A percentile compares a stretch with the other conserved stretches of the same genome.
phyloP scores from a whole-genome alignment of 495 filamentous ascomycete genomes.

The Lophiostoma macrostomum region DNA sequence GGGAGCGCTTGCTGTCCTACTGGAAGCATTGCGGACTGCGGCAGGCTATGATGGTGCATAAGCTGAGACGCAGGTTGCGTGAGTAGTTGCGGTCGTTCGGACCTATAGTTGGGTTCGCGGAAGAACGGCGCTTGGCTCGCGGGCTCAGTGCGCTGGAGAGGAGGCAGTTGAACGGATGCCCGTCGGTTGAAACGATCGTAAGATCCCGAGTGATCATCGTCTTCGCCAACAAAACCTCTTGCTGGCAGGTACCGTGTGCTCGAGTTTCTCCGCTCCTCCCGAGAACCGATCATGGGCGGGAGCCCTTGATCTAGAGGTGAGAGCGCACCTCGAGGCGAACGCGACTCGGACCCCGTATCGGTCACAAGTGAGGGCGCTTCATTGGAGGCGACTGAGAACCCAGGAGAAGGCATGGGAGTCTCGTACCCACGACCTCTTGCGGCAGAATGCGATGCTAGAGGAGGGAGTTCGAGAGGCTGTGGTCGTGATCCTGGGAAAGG shows the following conservation, averaged over 20 bases:
- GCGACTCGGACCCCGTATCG: constrained; percentile 61
- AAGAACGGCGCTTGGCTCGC: constrained; percentile 6
- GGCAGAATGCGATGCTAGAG: constrained; percentile 39
- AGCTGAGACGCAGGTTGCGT: constrained; percentile 24
- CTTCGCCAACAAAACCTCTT: constrained; percentile 31
- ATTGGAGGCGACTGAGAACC: constrained; percentile 60
- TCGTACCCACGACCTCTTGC: constrained; percentile 50
- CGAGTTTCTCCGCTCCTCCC: constrained; percentile 34
- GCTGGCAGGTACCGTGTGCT: constrained; percentile 27
- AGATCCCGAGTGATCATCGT: constrained; percentile 25
- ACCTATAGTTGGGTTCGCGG: constrained; percentile 19
- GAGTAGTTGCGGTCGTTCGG: constrained; percentile 25
- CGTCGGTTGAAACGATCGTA: constrained; percentile 25
- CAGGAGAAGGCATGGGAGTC: constrained; percentile 66
- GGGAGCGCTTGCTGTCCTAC: constrained; percentile 20
- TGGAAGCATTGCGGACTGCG: constrained; percentile 11
- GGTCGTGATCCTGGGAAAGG: constrained; percentile 33
- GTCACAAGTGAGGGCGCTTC: constrained; percentile 69
- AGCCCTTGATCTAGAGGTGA: constrained; percentile 37
- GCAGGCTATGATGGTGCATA: constrained; percentile 19
- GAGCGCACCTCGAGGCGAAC: constrained; percentile 35
- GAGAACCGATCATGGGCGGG: constrained; percentile 35
- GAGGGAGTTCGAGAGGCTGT: constrained; percentile 43
- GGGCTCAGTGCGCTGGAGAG: constrained; percentile 18
- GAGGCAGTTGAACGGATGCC: constrained; percentile 28